Conservation (phyloP, 2,329 filamentous ascomycete genomes). For the Neospermospora avenae region DNA sequence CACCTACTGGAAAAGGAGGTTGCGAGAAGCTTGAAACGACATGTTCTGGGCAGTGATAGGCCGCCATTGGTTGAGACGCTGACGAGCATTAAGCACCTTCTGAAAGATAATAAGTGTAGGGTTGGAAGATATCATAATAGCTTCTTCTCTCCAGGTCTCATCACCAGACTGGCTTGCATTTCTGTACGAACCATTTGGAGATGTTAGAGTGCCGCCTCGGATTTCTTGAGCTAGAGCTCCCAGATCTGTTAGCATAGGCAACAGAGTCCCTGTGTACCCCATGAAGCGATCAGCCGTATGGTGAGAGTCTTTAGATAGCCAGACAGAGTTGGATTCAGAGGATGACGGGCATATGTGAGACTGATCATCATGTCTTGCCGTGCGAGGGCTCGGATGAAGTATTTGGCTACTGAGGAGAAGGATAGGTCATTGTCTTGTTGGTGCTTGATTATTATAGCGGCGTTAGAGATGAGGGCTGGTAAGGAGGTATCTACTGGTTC, state of each 20-base stretch:
- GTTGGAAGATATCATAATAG: neutral
- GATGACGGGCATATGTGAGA: slow-evolving; percentile 26
- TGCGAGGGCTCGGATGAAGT: slow-evolving; percentile 35
- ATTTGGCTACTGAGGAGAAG: slow-evolving; percentile 32
- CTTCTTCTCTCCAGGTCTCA: neutral
- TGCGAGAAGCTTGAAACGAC: slow-evolving; percentile 29
- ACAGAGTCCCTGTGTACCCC: slow-evolving; percentile 33
- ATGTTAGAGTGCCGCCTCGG: slow-evolving; percentile 1
- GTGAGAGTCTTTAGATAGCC: slow-evolving; percentile 29
- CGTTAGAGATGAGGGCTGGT: slow-evolving; percentile 26
- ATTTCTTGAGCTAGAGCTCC: slow-evolving; percentile 33
- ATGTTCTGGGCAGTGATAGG: slow-evolving; percentile 24
- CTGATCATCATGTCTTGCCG: slow-evolving; percentile 36
- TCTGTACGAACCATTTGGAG: neutral
- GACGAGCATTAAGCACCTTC: slow-evolving; percentile 22
- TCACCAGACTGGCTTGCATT: neutral
- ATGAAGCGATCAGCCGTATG: slow-evolving; percentile 33
- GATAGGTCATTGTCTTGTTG: slow-evolving; percentile 23
- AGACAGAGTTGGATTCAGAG: slow-evolving; percentile 28
- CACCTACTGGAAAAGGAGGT: slow-evolving; percentile 33
- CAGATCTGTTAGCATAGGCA: slow-evolving; percentile 34
- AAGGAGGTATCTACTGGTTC: slow-evolving; percentile 24
- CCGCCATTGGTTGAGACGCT: slow-evolving; percentile 28
- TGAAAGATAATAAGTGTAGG: slow-evolving; percentile 3
- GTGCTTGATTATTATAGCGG: slow-evolving; percentile 30